Percentiles rank a stretch among this genome's conserved stretches.
phyloP scores from a whole-genome alignment of 768 basidiomycete genomes.

The Phanerochaete carnosa region DNA sequence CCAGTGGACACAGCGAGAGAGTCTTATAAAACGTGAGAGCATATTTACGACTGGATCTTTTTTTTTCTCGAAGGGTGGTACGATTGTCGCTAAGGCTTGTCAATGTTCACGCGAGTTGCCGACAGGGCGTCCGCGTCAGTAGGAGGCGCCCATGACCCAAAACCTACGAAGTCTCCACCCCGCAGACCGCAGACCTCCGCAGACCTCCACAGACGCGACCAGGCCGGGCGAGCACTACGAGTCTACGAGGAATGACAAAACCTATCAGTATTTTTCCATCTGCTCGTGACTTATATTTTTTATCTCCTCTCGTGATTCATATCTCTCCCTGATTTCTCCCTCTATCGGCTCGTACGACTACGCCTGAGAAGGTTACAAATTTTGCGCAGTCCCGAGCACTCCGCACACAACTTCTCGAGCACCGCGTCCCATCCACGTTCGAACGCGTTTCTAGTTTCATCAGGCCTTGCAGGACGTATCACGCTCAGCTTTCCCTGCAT shows the following conservation, averaged over 20 bases:
- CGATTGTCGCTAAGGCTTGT: neutral
- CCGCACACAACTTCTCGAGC: too few relatives aligned
- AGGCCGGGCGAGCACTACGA: neutral
- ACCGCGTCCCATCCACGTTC: too few relatives aligned
- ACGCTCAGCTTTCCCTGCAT: too few relatives aligned
- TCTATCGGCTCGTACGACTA: neutral
- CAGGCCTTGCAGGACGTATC: too few relatives aligned
- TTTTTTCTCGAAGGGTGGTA: neutral
- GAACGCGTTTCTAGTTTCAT: too few relatives aligned
- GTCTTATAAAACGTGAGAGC: neutral
- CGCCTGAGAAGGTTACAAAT: too few relatives aligned
- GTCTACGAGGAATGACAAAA: neutral
- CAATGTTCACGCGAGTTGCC: neutral
- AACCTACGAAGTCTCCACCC: too few relatives aligned
- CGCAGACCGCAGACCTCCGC: too few relatives aligned
- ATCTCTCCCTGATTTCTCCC: neutral
- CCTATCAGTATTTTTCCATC: neutral
- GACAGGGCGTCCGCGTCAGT: neutral
- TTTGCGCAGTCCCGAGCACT: too few relatives aligned
- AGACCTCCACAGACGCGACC: neutral
- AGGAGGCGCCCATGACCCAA: neutral
- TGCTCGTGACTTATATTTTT: too few relatives aligned
- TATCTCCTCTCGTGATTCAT: too few relatives aligned
- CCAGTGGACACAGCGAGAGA: neutral
- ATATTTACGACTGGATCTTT: neutral